Evolutionary conservation across 1,284 basidiomycete species (phyloP), one percentile per base, ranked within the genome.

Genomic region (Ceratobasidium sp.): DNA sequence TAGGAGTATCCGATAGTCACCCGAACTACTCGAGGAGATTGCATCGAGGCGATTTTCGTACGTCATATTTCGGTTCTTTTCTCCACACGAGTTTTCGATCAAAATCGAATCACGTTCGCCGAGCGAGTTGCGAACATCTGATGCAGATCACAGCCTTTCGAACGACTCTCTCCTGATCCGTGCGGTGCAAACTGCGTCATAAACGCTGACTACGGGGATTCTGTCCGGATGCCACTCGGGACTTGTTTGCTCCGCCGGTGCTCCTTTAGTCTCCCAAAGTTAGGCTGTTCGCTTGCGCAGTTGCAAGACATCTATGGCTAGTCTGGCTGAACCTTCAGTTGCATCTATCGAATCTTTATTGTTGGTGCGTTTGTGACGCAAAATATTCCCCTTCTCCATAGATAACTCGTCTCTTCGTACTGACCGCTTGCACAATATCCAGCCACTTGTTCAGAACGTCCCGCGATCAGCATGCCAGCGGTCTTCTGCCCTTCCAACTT

Each of bases 211-310:
- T 38, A 62, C 7, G 61, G 44, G 7, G 44, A 40, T 66, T 66
- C 64, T 66, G 20, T 66, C 44, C 64, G 64, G 15, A 10, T 15
- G 64, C 20, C 64, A 17, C 46, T 48, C 64, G 64, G 44, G 23
- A 44, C 44, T 46, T 66, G 44, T 50, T 66, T 62, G 38, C 42
- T 17, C 61, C 42, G 10, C 61, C 15, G 38, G 20, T 4, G 9
- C 38, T 42, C 33, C 9, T 56, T 56, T 56, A 17, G 1, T 17
- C 46, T 20, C 20, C 50, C 1, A 20, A 4, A 52, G 50, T n/a
- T n/a, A 20, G 46, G 17, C 46, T 48, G 46, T 48, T 48, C 46
- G 46, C 46, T 48, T 9, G 10, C 46, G 46, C 17, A 48, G 46
- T 2, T 48, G 17, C 12, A 2, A 48, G 9, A 48, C 44, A 48